phyloP scores from a whole-genome alignment of 306 rosid genomes.

The Fragaria iinumae region DNA sequence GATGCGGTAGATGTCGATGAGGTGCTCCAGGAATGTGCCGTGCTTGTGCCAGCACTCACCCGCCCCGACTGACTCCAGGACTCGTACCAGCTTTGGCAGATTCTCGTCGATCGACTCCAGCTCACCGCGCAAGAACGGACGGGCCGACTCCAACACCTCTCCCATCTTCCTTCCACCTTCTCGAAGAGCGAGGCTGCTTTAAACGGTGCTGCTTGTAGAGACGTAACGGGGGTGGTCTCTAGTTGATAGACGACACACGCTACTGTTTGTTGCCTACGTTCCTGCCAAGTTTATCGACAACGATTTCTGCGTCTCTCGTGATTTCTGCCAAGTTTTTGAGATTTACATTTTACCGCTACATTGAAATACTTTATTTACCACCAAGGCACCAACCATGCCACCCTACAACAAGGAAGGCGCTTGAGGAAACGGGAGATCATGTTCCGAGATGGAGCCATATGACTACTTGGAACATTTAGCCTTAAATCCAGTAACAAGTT shows the following conservation, averaged over 20 bases:
- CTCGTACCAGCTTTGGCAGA: slow-evolving; percentile 48
- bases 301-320: not conserved
- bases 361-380: no score
- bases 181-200: no score
- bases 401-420: no score
- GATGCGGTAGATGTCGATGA: slow-evolving; percentile 56
- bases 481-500: not conserved
- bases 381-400: no score
- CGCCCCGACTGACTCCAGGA: slow-evolving; percentile 69
- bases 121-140: slow-evolving; percentile 83
- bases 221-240: no score
- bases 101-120: slow-evolving; percentile 44
- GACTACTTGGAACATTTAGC: no score
- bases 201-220: no score
- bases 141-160: slow-evolving; percentile 47
- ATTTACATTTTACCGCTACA: no score
- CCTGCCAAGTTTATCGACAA: not conserved
- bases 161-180: not conserved
- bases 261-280: not conserved
- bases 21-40: slow-evolving; percentile 84
- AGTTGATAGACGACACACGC: no score
- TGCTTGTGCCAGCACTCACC: slow-evolving; percentile 99
- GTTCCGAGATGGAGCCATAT: not conserved
- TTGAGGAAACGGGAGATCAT: not conserved
- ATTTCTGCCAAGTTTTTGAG: no score